Evolutionary conservation across 2,329 filamentous ascomycete genomes (phyloP).

Genomic region (Thelonectria rubi): DNA sequence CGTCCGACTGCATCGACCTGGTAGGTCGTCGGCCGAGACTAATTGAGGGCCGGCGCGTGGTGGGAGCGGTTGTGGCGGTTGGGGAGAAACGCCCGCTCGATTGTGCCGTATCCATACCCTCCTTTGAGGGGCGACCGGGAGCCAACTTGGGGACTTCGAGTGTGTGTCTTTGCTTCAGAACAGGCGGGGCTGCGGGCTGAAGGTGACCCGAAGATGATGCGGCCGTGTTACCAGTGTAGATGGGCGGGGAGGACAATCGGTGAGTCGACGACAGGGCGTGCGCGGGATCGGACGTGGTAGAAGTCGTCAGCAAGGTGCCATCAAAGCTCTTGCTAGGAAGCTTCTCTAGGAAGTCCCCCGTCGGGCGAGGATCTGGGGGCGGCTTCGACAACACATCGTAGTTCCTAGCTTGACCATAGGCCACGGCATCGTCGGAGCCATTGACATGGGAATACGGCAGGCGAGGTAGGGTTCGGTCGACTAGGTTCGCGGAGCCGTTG

Average conservation of each 20-base stretch:
- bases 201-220: constrained; percentile 60
- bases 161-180: constrained; percentile 83
- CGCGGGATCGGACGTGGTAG: constrained; percentile 41
- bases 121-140: constrained; percentile 75
- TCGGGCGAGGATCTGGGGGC: constrained; percentile 33
- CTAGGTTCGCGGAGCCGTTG: constrained; percentile 43
- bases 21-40: constrained; percentile 83
- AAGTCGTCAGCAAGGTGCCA: constrained; percentile 22
- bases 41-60: constrained; percentile 80
- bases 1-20: constrained; percentile 84
- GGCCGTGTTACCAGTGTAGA: constrained; percentile 56
- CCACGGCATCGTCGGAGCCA: constrained; percentile 27
- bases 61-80: constrained; percentile 59
- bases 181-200: constrained; percentile 55
- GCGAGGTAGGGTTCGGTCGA: constrained; percentile 44
- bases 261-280: constrained; percentile 55
- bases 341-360: constrained; percentile 29
- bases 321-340: constrained; percentile 30
- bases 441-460: constrained; percentile 32
- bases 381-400: constrained; percentile 35
- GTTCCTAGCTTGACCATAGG: constrained; percentile 26
- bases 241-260: constrained; percentile 71
- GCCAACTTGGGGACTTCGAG: constrained; percentile 81
- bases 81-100: constrained; percentile 86
- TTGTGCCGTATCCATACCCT: constrained; percentile 72